These are phyloP conservation scores for Darksidea phi DNA, from an alignment of 495 filamentous ascomycete genomes.

Conservation along the genomic window DNA sequence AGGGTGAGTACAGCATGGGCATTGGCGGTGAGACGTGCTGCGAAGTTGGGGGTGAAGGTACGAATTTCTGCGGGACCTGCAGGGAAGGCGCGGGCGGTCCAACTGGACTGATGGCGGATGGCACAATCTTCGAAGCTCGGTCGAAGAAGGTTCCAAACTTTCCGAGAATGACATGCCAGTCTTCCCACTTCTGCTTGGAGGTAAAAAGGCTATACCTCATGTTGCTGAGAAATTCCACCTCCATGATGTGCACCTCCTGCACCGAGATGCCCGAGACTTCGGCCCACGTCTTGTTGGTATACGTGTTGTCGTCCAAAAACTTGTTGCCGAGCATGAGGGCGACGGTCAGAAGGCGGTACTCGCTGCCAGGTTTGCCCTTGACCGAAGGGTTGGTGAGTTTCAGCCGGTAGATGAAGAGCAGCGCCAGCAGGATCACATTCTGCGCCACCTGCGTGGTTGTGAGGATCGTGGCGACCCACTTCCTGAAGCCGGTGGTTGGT, in stretches of 20 bases:
- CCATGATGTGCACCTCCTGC: conserved; percentile 97
- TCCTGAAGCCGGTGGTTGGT: conserved; percentile 77
- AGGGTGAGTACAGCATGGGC: conserved; percentile 37
- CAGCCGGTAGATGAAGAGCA: conserved; percentile 90
- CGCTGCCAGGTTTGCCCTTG: conserved; percentile 87
- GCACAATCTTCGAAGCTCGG: conserved; percentile 49
- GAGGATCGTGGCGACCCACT: conserved; percentile 89
- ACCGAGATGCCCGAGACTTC: conserved; percentile 96
- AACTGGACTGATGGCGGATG: conserved; percentile 25
- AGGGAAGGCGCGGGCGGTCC: conserved; percentile 50
- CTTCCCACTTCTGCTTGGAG: conserved; percentile 76
- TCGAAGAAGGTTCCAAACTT: conserved; percentile 81
- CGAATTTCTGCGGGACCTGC: conserved; percentile 49
- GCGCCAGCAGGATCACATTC: conserved; percentile 87
- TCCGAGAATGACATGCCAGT: conserved; percentile 78
- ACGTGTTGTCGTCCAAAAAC: conserved; percentile 98
- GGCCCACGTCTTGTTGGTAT: conserved; percentile 99
- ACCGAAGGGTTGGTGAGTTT: conserved; percentile 86
- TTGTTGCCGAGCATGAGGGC: conserved; percentile 99
- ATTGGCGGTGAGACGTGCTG: conserved; percentile 54
- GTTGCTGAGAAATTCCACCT: conserved; percentile 98
- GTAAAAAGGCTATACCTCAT: conserved; percentile 91
- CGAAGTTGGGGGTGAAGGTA: conserved; percentile 45
- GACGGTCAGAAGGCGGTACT: conserved; percentile 92
- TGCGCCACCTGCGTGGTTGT: conserved; percentile 95